These are phyloP conservation scores for Cyclocybe cylindracea DNA, from an alignment of 768 basidiomycete genomes.

Conservation along the genomic window DNA sequence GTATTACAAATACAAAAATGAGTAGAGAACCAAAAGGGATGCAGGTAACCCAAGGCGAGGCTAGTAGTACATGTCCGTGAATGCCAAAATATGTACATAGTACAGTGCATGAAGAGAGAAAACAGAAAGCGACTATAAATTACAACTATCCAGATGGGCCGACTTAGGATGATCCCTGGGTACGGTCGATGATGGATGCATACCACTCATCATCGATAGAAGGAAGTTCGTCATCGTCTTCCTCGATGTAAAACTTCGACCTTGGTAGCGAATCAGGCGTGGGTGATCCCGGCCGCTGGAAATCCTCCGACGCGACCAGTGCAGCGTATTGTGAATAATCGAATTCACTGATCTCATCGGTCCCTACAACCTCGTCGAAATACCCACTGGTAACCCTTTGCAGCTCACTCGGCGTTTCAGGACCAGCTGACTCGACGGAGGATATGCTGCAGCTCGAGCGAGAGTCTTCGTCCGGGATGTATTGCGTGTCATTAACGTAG, in stretches of 20 bases:
- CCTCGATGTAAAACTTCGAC: constrained; percentile 17
- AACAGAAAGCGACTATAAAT: neutral
- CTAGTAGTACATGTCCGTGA: too few relatives aligned
- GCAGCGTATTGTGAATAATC: too few relatives aligned
- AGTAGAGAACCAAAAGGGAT: too few relatives aligned
- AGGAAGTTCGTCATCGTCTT: constrained; percentile 37
- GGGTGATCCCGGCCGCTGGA: too few relatives aligned
- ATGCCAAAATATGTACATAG: too few relatives aligned
- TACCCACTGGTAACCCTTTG: constrained; percentile 17
- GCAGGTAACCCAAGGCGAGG: too few relatives aligned
- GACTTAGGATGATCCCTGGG: constrained; percentile 1
- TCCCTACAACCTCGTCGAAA: constrained; percentile 1
- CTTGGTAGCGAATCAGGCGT: neutral
- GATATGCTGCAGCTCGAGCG: constrained; percentile 9
- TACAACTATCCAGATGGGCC: neutral
- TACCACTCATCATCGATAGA: constrained; percentile 42
- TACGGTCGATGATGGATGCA: constrained; percentile 23
- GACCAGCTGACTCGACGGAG: constrained; percentile 16
- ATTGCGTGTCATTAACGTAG: neutral
- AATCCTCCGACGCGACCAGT: too few relatives aligned
- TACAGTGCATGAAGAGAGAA: too few relatives aligned
- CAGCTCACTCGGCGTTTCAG: constrained; percentile 20
- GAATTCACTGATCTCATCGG: constrained; percentile 3
- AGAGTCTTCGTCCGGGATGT: neutral
- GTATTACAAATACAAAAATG: too few relatives aligned